Base-by-base conservation (phyloP, 768 basidiomycete genomes). In the Leccinum subgranulosum region DNA sequence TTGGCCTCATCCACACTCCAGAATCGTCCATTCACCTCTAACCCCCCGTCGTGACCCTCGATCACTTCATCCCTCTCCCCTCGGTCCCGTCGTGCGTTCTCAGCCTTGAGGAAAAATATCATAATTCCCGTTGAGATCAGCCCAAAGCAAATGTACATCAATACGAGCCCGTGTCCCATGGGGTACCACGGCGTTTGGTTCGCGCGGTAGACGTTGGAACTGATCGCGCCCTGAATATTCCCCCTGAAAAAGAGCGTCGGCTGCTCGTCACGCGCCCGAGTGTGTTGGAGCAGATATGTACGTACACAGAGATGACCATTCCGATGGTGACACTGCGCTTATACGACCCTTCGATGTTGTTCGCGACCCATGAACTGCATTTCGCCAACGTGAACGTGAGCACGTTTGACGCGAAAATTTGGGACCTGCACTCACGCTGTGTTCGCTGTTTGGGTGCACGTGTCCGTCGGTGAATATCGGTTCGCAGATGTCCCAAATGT, bases 141-240 rank as follows among this genome's bases (percentile, higher is more conserved):
- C 4, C 87, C 88, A 51, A 89, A 72, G 39, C 71, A 80, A 63
- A 91, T 88, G 73, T 88, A 91, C 80, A 84, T 78, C 52, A 90
- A 74, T 51, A 89, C 88, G 36, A 90, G 74, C 7, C 84, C 85
- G 55, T 87, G 76, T 1, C 76, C 70, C 51, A 87, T 73, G 2
- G 76, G 79, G 68, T 87, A 92, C 83, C 86, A 86, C 10, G 88
- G 89, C 59, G 75, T 75, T 66, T 90, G 85, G 49, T 68, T 70
- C 4, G 80, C 80, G 31, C 87, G 87, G 66, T 91, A 90, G 78
- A 91, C 81, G 63, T 90, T 89, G 17, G 86, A 88, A 66, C 83
- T 84, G 43, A 91, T 83, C n/a, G 85, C 87, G 19, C 87, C 88
- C 65, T 88, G 87, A 51, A 89, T 74, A 67, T 89, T 89, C 8